These are phyloP conservation scores for Coccomyxa sp. DNA, from an alignment of 139 green algal species.

Conservation along the genomic window DNA sequence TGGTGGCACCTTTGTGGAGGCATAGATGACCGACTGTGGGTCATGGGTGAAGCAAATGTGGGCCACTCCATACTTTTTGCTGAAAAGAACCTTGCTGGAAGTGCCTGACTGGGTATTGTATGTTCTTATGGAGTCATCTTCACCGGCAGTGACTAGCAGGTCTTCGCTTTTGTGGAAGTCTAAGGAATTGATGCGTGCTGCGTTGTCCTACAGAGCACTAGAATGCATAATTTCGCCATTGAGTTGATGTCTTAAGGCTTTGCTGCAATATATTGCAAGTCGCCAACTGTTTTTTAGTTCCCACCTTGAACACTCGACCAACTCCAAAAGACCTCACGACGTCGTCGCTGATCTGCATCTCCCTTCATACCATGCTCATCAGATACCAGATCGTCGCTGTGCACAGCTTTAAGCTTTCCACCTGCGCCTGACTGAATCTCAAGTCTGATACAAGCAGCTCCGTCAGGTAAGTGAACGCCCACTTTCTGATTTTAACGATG, in stretches of 20 bases:
- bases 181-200: conserved; percentile 74
- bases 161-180: conserved; percentile 84
- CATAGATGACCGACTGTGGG: conserved; percentile 61
- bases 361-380: background rate
- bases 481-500: background rate
- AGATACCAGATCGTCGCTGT: background rate
- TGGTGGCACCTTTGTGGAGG: conserved; percentile 68
- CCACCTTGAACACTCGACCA: conserved; percentile 54
- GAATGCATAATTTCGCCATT: too few species aligned
- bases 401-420: background rate
- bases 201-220: conserved; percentile 24
- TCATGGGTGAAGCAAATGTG: conserved; percentile 81
- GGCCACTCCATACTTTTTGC: conserved; percentile 79
- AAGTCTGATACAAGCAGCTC: background rate
- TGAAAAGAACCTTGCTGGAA: conserved; percentile 53
- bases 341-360: conserved; percentile 36
- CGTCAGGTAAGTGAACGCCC: background rate
- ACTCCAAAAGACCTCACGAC: conserved; percentile 33
- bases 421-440: background rate
- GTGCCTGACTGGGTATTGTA: conserved; percentile 68
- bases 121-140: conserved; percentile 81
- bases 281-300: background rate
- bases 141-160: conserved; percentile 72
- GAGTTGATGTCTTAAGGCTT: too few species aligned
- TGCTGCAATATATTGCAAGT: too few species aligned